Conservation (phyloP, 805 yeast species). For the Starmera quercuum region DNA sequence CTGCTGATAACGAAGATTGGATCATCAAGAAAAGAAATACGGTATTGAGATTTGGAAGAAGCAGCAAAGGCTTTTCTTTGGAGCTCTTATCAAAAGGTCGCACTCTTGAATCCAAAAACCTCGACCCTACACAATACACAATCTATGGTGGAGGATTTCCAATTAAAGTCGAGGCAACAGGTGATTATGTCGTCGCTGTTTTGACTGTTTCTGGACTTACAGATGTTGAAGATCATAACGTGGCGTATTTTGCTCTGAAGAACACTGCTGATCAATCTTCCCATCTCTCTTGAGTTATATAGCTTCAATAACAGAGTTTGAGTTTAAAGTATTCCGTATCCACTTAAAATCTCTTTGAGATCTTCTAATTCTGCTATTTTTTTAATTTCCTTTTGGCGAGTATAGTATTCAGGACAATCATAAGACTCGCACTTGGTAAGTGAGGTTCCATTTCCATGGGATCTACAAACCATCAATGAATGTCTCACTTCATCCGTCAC, state of each 20-base stretch:
- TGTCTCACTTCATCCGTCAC: constrained; percentile 21
- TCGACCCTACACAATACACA: constrained; percentile 38
- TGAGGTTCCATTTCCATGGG: constrained; percentile 26
- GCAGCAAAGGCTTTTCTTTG: constrained; percentile 40
- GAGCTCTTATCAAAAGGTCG: constrained; percentile 29
- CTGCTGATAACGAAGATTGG: constrained; percentile 49
- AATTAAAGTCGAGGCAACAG: constrained; percentile 23
- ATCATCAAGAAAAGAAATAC: constrained; percentile 41
- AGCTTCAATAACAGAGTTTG: no score
- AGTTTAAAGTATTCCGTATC: no score
- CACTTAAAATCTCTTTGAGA: no score
- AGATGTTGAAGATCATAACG: constrained; percentile 45
- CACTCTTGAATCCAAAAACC: constrained; percentile 30
- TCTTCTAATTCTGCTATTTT: constrained; percentile 2
- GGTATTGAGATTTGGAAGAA: constrained; percentile 37
- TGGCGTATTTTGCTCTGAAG: constrained; percentile 33
- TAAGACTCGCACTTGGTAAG: constrained; percentile 44
- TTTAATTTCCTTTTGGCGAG: constrained; percentile 35
- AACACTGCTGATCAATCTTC: no score
- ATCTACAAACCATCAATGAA: constrained; percentile 25
- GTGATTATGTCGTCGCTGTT: constrained; percentile 33
- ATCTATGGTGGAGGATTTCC: constrained; percentile 54
- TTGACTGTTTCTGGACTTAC: constrained; percentile 50
- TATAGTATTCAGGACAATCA: constrained; percentile 59
- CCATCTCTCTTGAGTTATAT: no score